Percentiles rank a stretch among this genome's conserved stretches.
Evolutionary conservation across 257 asterid species (phyloP).

Genomic region (Thymus mandschuricus): DNA sequence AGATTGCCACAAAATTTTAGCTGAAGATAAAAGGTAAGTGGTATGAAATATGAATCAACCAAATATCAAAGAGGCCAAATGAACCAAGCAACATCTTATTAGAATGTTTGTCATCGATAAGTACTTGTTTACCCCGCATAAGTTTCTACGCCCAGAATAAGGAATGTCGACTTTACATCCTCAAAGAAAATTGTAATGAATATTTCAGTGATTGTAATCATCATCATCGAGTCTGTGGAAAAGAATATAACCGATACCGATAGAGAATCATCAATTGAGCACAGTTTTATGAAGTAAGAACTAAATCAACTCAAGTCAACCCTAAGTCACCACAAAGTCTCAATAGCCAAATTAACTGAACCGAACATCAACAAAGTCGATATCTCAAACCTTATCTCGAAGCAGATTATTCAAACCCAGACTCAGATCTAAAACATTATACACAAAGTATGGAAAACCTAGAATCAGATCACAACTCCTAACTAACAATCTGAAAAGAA

Average conservation of each 20-base stretch:
- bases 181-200: background rate
- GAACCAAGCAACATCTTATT: conserved; percentile 1
- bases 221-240: background rate
- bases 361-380: conserved; percentile 10
- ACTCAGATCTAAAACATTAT: conserved; percentile 30
- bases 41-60: background rate
- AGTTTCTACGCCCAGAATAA: background rate
- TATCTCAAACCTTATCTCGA: conserved; percentile 3
- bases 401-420: background rate
- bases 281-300: conserved; percentile 3
- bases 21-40: background rate
- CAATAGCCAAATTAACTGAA: conserved; percentile 10
- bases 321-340: conserved; percentile 24
- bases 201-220: conserved; percentile 5
- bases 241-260: background rate
- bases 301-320: conserved; percentile 33
- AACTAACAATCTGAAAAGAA: background rate
- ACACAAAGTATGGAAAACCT: conserved; percentile 1
- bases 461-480: conserved; percentile 29
- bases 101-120: background rate
- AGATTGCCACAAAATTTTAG: background rate
- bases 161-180: background rate
- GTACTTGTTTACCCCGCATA: background rate
- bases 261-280: background rate
- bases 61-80: background rate